Conservation (phyloP, 345 rosid genomes). For the Balakata baccata region DNA sequence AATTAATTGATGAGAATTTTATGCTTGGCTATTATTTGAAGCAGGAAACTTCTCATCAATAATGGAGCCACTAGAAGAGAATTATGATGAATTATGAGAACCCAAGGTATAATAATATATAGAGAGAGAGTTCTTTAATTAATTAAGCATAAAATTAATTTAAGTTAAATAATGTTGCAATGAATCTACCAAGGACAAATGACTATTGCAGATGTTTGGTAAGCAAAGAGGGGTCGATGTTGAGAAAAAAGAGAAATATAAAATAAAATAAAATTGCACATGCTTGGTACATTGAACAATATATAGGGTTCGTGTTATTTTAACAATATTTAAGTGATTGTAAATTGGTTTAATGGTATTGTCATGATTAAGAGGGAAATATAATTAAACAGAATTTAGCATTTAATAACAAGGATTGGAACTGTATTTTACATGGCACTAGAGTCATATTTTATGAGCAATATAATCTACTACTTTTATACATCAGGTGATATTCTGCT, state of each 20-base stretch:
- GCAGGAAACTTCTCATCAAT: neutral
- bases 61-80: neutral
- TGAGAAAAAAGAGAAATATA: neutral
- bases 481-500: too few species aligned
- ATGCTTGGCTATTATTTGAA: neutral
- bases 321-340: neutral
- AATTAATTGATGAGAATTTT: neutral
- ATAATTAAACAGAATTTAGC: neutral
- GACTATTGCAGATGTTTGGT: constrained; percentile 1
- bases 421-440: too few species aligned
- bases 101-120: neutral
- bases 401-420: neutral
- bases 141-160: neutral
- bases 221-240: neutral
- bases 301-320: neutral
- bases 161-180: neutral
- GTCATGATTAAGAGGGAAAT: neutral
- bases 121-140: neutral
- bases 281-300: constrained; percentile 13
- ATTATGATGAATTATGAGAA: constrained; percentile 1
- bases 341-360: neutral
- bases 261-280: neutral
- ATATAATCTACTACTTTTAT: too few species aligned
- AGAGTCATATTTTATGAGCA: too few species aligned
- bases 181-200: constrained; percentile 7